Percentiles rank a stretch among this genome's conserved stretches.
phyloP scores from a whole-genome alignment of 2,329 filamentous ascomycete genomes.

The Trichoderma sp. region DNA sequence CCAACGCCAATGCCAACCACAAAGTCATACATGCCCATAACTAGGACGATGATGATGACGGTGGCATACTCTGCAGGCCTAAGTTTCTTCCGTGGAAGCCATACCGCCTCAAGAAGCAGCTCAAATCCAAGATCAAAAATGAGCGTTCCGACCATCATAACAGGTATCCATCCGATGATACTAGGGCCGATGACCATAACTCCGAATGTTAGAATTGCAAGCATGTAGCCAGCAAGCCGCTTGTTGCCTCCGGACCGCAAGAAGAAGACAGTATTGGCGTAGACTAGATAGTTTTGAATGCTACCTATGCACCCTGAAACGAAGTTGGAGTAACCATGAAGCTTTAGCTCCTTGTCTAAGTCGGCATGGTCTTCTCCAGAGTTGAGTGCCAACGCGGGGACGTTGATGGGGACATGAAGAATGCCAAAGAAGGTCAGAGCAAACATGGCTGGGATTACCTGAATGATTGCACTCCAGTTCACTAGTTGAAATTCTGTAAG shows the following conservation, averaged over 20 bases:
- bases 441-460: constrained; percentile 91
- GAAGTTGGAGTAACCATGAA: constrained; percentile 92
- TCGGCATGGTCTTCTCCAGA: constrained; percentile 91
- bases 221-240: constrained; percentile 79
- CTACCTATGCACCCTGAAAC: constrained; percentile 84
- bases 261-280: constrained; percentile 96
- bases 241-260: constrained; percentile 89
- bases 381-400: constrained; percentile 87
- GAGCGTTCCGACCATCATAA: constrained; percentile 93
- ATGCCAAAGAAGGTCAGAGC: constrained; percentile 97
- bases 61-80: constrained; percentile 87
- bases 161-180: constrained; percentile 90
- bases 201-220: constrained; percentile 76
- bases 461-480: constrained; percentile 78
- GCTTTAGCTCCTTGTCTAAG: constrained; percentile 85
- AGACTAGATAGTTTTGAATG: constrained; percentile 96
- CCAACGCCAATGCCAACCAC: constrained; percentile 91
- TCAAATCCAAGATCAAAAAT: constrained; percentile 97
- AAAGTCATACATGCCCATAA: constrained; percentile 97
- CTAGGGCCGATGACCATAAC: constrained; percentile 84
- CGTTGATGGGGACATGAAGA: constrained; percentile 96
- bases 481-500: constrained; percentile 73
- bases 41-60: constrained; percentile 83
- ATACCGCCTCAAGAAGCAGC: constrained; percentile 82
- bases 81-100: constrained; percentile 84